Evolutionary conservation across 129 eudicot genomes (phyloP), one percentile per base, ranked within the genome.

Genomic region (Centaurea solstitialis): DNA sequence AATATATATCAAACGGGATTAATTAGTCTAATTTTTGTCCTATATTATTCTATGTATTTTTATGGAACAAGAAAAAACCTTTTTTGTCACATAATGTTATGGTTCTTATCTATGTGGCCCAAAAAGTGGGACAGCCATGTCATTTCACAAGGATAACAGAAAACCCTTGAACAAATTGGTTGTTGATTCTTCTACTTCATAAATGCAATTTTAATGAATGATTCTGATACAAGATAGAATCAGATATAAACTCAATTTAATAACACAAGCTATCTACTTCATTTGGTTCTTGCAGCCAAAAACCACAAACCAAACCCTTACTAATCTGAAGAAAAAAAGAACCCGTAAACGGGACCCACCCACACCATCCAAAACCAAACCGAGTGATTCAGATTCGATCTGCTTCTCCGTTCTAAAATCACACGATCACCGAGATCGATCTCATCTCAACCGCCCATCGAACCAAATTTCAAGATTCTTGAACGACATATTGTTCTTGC

Each of bases 401-500:
- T 18, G 33, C 70, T 30, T 59, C 21, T 20, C 30, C 17, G 47
- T 37, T 11, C 53, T 59, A 76, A 9, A 64, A 76, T 65, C 65
- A 76, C 80, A 76, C 24, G 38, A 66, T 68, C 21, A 24, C 74
- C 68, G 67, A 57, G 22, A 17, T 18, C 22, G 2, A 15, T 17
- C 62, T 12, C 61, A 50, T 50, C 61, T 12, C 61, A 15, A 50
- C 18, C 6, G 15, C 15, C 7, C 64, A 12, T 12, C 21, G 7
- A 3, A 59, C 24, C 74, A 62, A 75, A 9, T 28, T 80, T 86
- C 81, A 88, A 61, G 86, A 76, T 79, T 84, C 76, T 59, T n/a
- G n/a, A n/a, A 81, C 38, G 24, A 47, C 81, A 78, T 47, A 82
- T 77, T 82, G 83, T 64, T 92, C 94, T 87, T 94, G 94, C 87